Evolutionary conservation across 2,329 filamentous ascomycete species (phyloP).

Genomic region (Fusarium algeriense): DNA sequence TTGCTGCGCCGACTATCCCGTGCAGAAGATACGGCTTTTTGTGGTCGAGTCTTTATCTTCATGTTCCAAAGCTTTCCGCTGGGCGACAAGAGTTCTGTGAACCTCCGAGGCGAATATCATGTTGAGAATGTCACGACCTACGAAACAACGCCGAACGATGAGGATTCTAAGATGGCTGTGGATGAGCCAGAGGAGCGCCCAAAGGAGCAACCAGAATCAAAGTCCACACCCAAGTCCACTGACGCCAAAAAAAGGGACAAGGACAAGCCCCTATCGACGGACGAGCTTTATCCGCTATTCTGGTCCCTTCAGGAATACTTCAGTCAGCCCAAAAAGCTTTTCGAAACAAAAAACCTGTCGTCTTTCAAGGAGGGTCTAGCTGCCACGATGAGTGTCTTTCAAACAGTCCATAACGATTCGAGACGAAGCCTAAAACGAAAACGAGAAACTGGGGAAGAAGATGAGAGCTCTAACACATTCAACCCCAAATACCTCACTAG

Average conservation of each 20-base stretch:
- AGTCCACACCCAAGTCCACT: slow-evolving; percentile 56
- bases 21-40: slow-evolving; percentile 97
- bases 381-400: slow-evolving; percentile 70
- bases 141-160: slow-evolving; percentile 58
- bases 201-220: slow-evolving; percentile 51
- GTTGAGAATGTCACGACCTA: slow-evolving; percentile 94
- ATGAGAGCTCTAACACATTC: slow-evolving; percentile 68
- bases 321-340: slow-evolving; percentile 87
- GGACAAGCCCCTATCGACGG: slow-evolving; percentile 67
- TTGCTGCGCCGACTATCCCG: slow-evolving; percentile 92
- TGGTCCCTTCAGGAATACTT: slow-evolving; percentile 95
- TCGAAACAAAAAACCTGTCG: slow-evolving; percentile 77
- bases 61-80: slow-evolving; percentile 98
- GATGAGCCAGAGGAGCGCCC: slow-evolving; percentile 62
- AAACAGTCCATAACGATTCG: slow-evolving; percentile 69
- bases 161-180: slow-evolving; percentile 69
- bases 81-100: slow-evolving; percentile 97
- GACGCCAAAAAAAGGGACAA: slow-evolving; percentile 60
- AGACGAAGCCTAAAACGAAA: slow-evolving; percentile 80
- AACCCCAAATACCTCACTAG: slow-evolving; percentile 99
- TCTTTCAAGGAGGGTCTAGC: slow-evolving; percentile 85
- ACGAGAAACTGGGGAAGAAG: slow-evolving; percentile 65
- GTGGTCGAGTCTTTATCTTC: slow-evolving; percentile 97
- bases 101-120: slow-evolving; percentile 95
- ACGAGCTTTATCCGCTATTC: slow-evolving; percentile 88